Conservation (phyloP, 192 early-diverging fungal species). For the Linderina pennispora region DNA sequence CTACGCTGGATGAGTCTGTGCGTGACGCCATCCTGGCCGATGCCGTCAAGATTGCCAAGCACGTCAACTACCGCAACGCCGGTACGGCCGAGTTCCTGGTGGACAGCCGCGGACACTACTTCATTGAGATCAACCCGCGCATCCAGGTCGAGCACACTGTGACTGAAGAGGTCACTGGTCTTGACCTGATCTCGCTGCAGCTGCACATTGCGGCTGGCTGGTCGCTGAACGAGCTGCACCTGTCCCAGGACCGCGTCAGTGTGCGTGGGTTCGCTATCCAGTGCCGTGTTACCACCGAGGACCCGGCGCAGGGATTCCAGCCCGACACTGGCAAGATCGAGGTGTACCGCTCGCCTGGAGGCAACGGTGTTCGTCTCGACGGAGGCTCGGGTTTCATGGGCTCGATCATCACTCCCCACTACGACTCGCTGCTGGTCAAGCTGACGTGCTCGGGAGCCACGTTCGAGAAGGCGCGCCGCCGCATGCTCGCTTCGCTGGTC, state of each 20-base stretch:
- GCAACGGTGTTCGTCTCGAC: constrained; percentile 81
- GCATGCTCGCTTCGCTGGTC: constrained; percentile 77
- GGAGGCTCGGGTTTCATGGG: constrained; percentile 87
- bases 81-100: constrained; percentile 98
- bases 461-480: constrained; percentile 86
- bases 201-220: constrained; percentile 92
- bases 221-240: constrained; percentile 66
- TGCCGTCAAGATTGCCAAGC: constrained; percentile 86
- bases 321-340: constrained; percentile 95
- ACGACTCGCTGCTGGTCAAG: constrained; percentile 94
- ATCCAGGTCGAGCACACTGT: constrained; percentile 99
- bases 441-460: constrained; percentile 79
- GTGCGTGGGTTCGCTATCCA: constrained; percentile 88
- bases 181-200: constrained; percentile 90
- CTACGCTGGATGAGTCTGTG: constrained; percentile 57
- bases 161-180: constrained; percentile 94
- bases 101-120: constrained; percentile 86
- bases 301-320: constrained; percentile 88
- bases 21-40: constrained; percentile 79
- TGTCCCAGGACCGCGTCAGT: constrained; percentile 75
- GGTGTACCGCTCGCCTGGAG: constrained; percentile 87
- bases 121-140: constrained; percentile 97
- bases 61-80: constrained; percentile 88
- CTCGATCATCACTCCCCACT: constrained; percentile 89
- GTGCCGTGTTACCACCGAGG: constrained; percentile 96